Base-by-base conservation (phyloP, 179 eudicot genomes). In the Silene coronaria region DNA sequence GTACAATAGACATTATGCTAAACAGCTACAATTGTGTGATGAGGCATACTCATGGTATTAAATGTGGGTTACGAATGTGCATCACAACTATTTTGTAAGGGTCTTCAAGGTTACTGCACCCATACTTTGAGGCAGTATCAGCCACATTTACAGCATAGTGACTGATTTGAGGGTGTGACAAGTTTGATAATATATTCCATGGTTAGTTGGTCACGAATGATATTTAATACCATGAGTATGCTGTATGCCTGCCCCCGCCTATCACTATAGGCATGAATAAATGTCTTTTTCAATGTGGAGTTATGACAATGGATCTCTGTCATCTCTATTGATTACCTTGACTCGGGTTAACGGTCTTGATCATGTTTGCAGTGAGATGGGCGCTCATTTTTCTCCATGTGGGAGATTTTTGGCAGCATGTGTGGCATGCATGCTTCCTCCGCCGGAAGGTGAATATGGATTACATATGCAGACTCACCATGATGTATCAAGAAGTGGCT, bases 361-460 rank as follows among this genome's bases (percentile, higher is more conserved):
- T 23, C 51, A 2, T n/a, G 19, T 14, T 53, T 91, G 81, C 90
- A 93, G 98, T 87, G 98, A 93, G 86, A 93, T 93, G 98, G 98
- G 98, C 68, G 91, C 98, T 82, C 98, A 91, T 82, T 93, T 93
- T 85, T 93, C 98, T 70, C 97, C 98, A 13, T 93, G 98, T 77
- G 98, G 98, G 75, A 88, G 90, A 86, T 91, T 88, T 82, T 89
- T 93, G 85, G 98, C 96, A 17, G 96, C 92, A 45, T 93, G 97
- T 80, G 98, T 93, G 73, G 98, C 98, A 57, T 91, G 98, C 74
- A 79, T 91, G 82, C 82, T 84, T 69, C 97, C 93, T 46, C 84
- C 80, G 62, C 62, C 75, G 14, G 98, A 93, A 81, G 86, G 85
- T 83, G 98, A 91, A 67, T 75, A 89, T 75, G 93, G 89, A 75